Percentiles rank a stretch among this genome's conserved stretches.
phyloP scores from a whole-genome alignment of 73 alveolate genomes.

The Halteria grandinella region DNA sequence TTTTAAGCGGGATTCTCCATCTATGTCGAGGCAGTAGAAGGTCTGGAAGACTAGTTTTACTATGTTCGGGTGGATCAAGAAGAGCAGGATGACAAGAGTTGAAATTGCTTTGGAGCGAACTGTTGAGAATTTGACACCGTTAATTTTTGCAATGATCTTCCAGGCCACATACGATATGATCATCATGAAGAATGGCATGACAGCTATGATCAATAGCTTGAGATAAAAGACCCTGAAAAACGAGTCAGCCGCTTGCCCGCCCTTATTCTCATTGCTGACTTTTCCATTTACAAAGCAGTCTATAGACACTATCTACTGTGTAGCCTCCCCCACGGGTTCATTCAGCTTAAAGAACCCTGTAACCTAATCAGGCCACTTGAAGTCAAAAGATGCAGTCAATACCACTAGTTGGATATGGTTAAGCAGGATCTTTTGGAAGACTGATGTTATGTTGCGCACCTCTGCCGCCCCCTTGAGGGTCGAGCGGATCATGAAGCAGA shows the following conservation, averaged over 20 bases:
- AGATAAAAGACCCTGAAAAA: too few relatives aligned
- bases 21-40: slow-evolving; percentile 41
- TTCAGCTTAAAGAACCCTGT: slow-evolving; percentile 10
- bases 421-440: slow-evolving; percentile 60
- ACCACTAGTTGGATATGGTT: slow-evolving; percentile 63
- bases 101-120: slow-evolving; percentile 5
- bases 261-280: background rate
- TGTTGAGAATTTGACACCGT: too few relatives aligned
- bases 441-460: slow-evolving; percentile 49
- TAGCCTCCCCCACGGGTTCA: slow-evolving; percentile 40
- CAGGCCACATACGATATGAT: slow-evolving; percentile 13
- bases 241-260: too few relatives aligned
- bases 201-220: slow-evolving; percentile 34
- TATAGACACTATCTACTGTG: slow-evolving; percentile 54
- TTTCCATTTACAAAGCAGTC: slow-evolving; percentile 68
- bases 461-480: slow-evolving; percentile 59
- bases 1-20: slow-evolving; percentile 15
- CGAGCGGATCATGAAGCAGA: slow-evolving; percentile 56
- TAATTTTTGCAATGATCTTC: background rate
- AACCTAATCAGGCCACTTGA: slow-evolving; percentile 70
- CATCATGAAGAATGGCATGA: slow-evolving; percentile 53
- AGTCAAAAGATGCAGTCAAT: slow-evolving; percentile 66
- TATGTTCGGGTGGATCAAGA: slow-evolving; percentile 60
- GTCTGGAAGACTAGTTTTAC: slow-evolving; percentile 33
- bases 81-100: slow-evolving; percentile 46